Conservation (phyloP, 108 stramenopile species). For the Fragilariopsis cylindrus region DNA sequence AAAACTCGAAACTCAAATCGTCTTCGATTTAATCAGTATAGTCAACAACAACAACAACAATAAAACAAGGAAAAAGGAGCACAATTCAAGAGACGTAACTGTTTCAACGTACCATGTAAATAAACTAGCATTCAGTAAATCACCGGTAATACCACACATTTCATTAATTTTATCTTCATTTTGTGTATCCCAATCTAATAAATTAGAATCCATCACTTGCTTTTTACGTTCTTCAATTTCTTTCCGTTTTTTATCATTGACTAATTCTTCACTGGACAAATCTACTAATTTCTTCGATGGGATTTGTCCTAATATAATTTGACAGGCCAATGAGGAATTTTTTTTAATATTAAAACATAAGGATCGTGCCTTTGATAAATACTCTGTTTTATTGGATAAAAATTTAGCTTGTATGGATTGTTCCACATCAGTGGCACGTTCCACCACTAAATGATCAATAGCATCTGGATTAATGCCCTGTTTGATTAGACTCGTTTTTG, state of each 20-base stretch:
- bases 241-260: constrained; percentile 66
- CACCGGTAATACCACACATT: constrained; percentile 89
- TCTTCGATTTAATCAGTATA: neutral
- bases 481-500: constrained; percentile 52
- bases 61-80: too few relatives aligned
- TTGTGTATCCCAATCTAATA: constrained; percentile 87
- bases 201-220: constrained; percentile 68
- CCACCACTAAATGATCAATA: constrained; percentile 54
- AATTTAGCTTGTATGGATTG: constrained; percentile 53
- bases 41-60: neutral
- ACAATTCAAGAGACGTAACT: too few relatives aligned
- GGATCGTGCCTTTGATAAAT: constrained; percentile 72
- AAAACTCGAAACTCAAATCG: neutral
- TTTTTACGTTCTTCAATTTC: constrained; percentile 54
- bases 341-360: constrained; percentile 88
- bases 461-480: constrained; percentile 72
- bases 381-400: constrained; percentile 49
- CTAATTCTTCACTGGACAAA: constrained; percentile 74
- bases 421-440: constrained; percentile 75
- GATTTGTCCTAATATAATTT: constrained; percentile 67
- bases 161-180: constrained; percentile 92
- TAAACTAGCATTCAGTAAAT: constrained; percentile 79
- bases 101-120: constrained; percentile 73
- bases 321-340: constrained; percentile 58
- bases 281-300: constrained; percentile 52